A percentile compares a stretch with the other conserved stretches of the same genome.
Evolutionary conservation across 1,284 basidiomycete species (phyloP).

Genomic region (Neonothopanus nambi): DNA sequence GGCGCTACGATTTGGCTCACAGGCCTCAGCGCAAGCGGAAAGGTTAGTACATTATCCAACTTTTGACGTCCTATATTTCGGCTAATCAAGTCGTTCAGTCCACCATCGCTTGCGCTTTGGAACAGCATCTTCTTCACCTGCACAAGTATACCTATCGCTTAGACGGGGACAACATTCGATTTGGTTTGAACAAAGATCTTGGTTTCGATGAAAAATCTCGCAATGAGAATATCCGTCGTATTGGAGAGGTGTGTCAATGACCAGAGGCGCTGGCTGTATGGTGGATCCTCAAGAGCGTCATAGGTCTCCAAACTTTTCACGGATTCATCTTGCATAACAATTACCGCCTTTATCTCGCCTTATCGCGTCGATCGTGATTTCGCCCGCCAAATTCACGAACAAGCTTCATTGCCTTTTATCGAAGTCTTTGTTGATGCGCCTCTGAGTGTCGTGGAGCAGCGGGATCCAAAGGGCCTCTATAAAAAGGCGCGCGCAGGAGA

Average conservation of each 20-base stretch:
- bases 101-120: conserved; percentile 95
- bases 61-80: conserved; percentile 1
- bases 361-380: conserved; percentile 86
- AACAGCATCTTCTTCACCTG: conserved; percentile 91
- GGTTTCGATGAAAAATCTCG: conserved; percentile 95
- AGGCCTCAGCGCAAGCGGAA: conserved; percentile 89
- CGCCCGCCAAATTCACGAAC: conserved; percentile 83
- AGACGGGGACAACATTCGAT: conserved; percentile 96
- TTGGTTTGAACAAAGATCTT: conserved; percentile 97
- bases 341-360: conserved; percentile 99
- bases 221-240: conserved; percentile 96
- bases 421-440: conserved; percentile 97
- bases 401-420: conserved; percentile 78
- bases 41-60: conserved; percentile 49
- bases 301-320: conserved; percentile 95
- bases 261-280: background rate
- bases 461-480: conserved; percentile 98
- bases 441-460: conserved; percentile 82
- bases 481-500: conserved; percentile 95
- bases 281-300: background rate
- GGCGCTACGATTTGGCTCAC: conserved; percentile 95
- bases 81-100: conserved; percentile 54
- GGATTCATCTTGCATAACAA: conserved; percentile 80
- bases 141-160: conserved; percentile 89
- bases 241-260: conserved; percentile 77